Evolutionary conservation across 768 basidiomycete genomes (phyloP).

Genomic region (Boletus reticuloceps): DNA sequence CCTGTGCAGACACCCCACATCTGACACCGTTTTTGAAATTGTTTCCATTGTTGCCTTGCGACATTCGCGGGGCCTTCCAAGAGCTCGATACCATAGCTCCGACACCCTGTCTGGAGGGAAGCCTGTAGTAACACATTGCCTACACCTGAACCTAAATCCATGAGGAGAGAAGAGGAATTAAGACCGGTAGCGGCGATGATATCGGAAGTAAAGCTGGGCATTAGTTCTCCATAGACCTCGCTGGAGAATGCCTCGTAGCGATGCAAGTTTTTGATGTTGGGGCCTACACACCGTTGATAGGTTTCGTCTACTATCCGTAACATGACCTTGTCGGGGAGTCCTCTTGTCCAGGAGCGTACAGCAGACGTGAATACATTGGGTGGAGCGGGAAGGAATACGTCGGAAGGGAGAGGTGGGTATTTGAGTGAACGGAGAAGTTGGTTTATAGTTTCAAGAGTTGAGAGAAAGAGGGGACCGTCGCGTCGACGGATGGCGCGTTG

Average conservation of each 20-base stretch:
- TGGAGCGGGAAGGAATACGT: conserved; percentile 44
- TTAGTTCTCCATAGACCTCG: conserved; percentile 87
- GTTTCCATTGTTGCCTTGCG: conserved; percentile 70
- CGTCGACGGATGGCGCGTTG: conserved; percentile 66
- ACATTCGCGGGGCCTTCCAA: conserved; percentile 77
- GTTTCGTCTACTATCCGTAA: conserved; percentile 84
- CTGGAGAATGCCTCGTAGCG: conserved; percentile 83
- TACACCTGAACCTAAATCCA: conserved; percentile 86
- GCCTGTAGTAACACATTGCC: conserved; percentile 84
- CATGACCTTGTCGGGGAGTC: conserved; percentile 63
- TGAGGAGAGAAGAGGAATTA: conserved; percentile 58
- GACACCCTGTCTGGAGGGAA: conserved; percentile 75
- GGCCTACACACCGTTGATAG: conserved; percentile 92
- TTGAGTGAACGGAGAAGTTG: conserved; percentile 59
- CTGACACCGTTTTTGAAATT: conserved; percentile 72
- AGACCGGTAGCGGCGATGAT: conserved; percentile 52
- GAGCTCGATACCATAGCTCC: conserved; percentile 76
- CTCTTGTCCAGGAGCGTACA: conserved; percentile 47
- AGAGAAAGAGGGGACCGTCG: conserved; percentile 71
- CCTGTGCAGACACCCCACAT: conserved; percentile 91
- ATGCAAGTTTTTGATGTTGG: conserved; percentile 75
- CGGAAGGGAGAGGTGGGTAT: conserved; percentile 55
- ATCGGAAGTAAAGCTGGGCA: conserved; percentile 66
- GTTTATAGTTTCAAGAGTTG: conserved; percentile 62
- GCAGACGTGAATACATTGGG: conserved; percentile 49